These are phyloP conservation scores for Gentiana macrophylla DNA, from an alignment of 257 asterid genomes.

Conservation along the genomic window DNA sequence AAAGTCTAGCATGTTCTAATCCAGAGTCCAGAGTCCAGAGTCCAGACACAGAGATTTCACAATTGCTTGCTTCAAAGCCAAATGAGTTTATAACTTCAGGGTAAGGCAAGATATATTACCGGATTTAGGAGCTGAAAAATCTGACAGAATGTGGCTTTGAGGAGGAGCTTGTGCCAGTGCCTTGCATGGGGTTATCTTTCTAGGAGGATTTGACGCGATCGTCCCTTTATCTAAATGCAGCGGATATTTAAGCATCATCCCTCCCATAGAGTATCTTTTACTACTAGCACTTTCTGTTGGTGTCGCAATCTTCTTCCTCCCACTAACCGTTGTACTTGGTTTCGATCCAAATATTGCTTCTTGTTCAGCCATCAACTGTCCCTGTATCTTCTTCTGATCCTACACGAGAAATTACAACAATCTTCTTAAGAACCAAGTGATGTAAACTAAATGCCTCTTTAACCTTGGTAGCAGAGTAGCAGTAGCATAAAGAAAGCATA, in stretches of 20 bases:
- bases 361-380: slow-evolving; percentile 63
- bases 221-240: slow-evolving; percentile 31
- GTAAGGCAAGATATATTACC: slow-evolving; percentile 21
- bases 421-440: background rate
- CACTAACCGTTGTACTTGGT: slow-evolving; percentile 67
- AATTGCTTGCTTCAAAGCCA: too few species aligned
- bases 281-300: slow-evolving; percentile 34
- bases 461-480: background rate
- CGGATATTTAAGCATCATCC: slow-evolving; percentile 49
- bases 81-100: too few species aligned
- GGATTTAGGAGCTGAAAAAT: slow-evolving; percentile 25
- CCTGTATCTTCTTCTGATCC: slow-evolving; percentile 90
- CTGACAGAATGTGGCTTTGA: slow-evolving; percentile 19
- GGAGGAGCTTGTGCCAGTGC: slow-evolving; percentile 32
- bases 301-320: slow-evolving; percentile 38
- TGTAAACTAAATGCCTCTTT: background rate
- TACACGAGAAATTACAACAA: slow-evolving; percentile 12
- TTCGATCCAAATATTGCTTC: slow-evolving; percentile 78
- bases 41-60: background rate
- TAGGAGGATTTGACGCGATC: slow-evolving; percentile 22
- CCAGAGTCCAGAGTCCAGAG: too few species aligned
- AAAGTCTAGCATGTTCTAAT: too few species aligned
- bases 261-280: slow-evolving; percentile 64
- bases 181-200: slow-evolving; percentile 17
- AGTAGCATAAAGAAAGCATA: slow-evolving; percentile 16